Evolutionary conservation across 306 rosid species (phyloP).

Genomic region (Sicyos baderoa): DNA sequence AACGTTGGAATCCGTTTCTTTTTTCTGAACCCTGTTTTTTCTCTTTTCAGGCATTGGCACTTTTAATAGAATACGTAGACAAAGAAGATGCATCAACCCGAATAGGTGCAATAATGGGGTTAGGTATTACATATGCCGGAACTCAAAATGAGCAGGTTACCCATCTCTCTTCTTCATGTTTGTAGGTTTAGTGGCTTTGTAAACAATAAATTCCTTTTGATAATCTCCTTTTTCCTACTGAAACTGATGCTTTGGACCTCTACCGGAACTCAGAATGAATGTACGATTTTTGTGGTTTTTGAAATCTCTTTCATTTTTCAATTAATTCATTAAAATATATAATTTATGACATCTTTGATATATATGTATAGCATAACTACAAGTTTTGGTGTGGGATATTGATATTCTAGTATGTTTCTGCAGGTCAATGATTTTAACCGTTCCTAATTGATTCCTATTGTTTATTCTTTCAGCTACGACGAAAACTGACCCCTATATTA

Average conservation of each 20-base stretch:
- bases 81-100: slow-evolving; percentile 73
- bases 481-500: slow-evolving; percentile 57
- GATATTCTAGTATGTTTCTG: neutral
- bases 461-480: slow-evolving; percentile 43
- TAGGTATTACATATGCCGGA: slow-evolving; percentile 94
- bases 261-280: neutral
- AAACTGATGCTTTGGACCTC: neutral
- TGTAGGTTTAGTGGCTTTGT: neutral
- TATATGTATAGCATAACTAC: neutral
- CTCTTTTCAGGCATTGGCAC: slow-evolving; percentile 48
- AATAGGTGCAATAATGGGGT: slow-evolving; percentile 96
- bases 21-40: slow-evolving; percentile 21
- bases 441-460: neutral
- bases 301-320: neutral
- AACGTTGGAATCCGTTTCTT: slow-evolving; percentile 14
- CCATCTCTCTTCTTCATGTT: neutral
- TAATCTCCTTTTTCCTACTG: neutral
- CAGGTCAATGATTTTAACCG: neutral
- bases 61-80: slow-evolving; percentile 64
- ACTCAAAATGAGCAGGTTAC: slow-evolving; percentile 46
- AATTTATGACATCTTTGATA: no score
- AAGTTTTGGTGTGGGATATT: neutral
- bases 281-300: neutral
- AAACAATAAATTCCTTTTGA: neutral
- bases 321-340: neutral